phyloP scores from a whole-genome alignment of 2,329 filamentous ascomycete genomes.

The Fusarium veterinarium region DNA sequence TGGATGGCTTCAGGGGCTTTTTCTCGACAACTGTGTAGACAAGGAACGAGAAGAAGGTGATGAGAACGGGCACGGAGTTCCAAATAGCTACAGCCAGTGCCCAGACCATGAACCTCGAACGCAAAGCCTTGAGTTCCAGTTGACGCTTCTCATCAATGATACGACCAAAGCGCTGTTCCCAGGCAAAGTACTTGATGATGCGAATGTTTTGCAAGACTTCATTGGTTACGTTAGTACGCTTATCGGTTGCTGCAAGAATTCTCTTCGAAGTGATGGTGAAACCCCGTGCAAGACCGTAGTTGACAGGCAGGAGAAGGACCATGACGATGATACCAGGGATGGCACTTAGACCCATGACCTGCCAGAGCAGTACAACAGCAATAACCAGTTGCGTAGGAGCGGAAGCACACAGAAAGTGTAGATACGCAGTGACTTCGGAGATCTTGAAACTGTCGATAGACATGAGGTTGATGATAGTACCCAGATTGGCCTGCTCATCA shows the following conservation, averaged over 20 bases:
- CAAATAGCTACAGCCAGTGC: conserved; percentile 91
- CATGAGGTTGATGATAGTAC: conserved; percentile 99
- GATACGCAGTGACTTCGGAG: conserved; percentile 90
- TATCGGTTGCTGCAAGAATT: conserved; percentile 93
- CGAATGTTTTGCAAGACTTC: conserved; percentile 97
- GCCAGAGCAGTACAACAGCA: conserved; percentile 84
- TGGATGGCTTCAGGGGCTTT: conserved; percentile 88
- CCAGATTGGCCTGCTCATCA: conserved; percentile 87
- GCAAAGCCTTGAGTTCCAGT: conserved; percentile 80
- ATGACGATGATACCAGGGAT: conserved; percentile 94
- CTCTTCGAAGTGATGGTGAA: conserved; percentile 90
- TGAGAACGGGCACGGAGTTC: conserved; percentile 94
- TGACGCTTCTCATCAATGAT: conserved; percentile 90
- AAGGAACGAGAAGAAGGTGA: conserved; percentile 96
- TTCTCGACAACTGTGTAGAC: conserved; percentile 91
- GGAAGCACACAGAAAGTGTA: conserved; percentile 94
- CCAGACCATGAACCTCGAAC: conserved; percentile 90
- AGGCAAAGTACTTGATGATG: conserved; percentile 99
- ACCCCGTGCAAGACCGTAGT: conserved; percentile 86
- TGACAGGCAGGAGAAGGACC: conserved; percentile 87
- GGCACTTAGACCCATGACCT: conserved; percentile 90
- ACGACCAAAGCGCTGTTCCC: conserved; percentile 90
- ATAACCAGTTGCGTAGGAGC: conserved; percentile 90
- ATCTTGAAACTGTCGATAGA: conserved; percentile 99
- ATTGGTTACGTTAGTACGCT: conserved; percentile 95